Evolutionary conservation across 148 eudicot species (phyloP), one percentile per base, ranked within the genome.

Genomic region (Cornus kousa): DNA sequence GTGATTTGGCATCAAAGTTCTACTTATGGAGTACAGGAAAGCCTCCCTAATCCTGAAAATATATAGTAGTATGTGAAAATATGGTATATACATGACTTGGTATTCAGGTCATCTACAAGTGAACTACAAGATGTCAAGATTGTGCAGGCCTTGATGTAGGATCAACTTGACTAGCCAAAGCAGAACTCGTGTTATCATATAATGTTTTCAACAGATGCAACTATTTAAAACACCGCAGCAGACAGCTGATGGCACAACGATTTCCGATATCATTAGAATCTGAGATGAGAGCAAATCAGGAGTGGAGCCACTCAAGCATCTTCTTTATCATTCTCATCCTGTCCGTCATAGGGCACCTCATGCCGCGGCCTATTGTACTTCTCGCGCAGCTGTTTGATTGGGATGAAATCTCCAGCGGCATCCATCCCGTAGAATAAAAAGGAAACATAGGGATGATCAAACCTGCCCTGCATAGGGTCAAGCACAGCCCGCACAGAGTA

Each of bases 371-470:
- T 88, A 74, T 86, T 88, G 82, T 89, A 96, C 86, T 96, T 96
- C 78, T 93, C 97, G 0, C 99, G 93, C 80, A 96, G 89, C 86
- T 93, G 99, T 77, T 90, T 92, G 65, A 93, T 78, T 0, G 99
- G 99, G 72, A 96, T 96, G 84, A 88, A 90, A 80, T 96, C 97
- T 62, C 98, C 99, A 22, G 92, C 95, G 32, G 86, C 76, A 87
- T 96, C 99, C 87, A 81, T 83, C 48, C 99, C 99, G 32, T 83
- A 92, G 85, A 93, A 96, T 40, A 93, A 81, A 76, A 96, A 96
- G 40, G 98, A 91, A 70, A 83, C 77, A 80, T 96, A 96, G 4
- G 99, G 99, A 76, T 96, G 99, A 80, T 96, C 99, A 81, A 96
- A 96, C 68, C 90, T 87, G 22, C 80, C 86, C 99, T 96, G 97